Evolutionary conservation across 495 filamentous ascomycete genomes (phyloP), one percentile per base, ranked within the genome.

Genomic region (Sabuloglossum arenarium): DNA sequence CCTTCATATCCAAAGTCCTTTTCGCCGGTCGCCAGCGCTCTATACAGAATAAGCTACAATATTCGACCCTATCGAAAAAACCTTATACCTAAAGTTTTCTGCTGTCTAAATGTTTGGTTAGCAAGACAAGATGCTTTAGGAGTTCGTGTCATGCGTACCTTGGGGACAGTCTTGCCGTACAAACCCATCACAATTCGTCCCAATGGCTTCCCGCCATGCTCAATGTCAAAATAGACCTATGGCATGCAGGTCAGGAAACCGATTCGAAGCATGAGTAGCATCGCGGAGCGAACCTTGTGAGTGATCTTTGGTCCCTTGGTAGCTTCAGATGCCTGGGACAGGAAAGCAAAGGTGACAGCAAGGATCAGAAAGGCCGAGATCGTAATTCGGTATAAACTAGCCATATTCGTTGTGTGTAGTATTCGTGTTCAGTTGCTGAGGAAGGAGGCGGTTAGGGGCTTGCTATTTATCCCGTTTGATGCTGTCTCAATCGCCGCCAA

Each of bases 131-230:
- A 12, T 53, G 2, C 34, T 23, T 19, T 53, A 24, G 21, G 28
- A 28, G 3, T 34, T 4, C 2, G 25, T 2, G 19, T n/a, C 12
- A 21, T 34, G 21, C 58, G 55, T 66, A 82, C 80, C 81, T 87
- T 83, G 58, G 91, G 91, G n/a, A 94, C 87, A 43, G 91, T 97
- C 79, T 93, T 93, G 66, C 93, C 91, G 66, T 99, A 99, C 55
- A 99, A 78, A 63, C 91, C 91, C 47, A 99, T 80, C 58, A 94
- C 87, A 64, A 99, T 80, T 53, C 84, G 78, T 54, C 91, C 91
- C 37, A 97, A 62, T 23, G 78, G 62, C 71, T 96, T 77, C 61
- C 86, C 93, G 61, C 86, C 93, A 69, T 96, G 88, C 59, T 81
- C 71, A 61, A 99, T 86, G 64, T 97, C 93, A 67, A 99, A 97